Base-by-base conservation (phyloP, 2,329 filamentous ascomycete species). In the Xylariales sp. region DNA sequence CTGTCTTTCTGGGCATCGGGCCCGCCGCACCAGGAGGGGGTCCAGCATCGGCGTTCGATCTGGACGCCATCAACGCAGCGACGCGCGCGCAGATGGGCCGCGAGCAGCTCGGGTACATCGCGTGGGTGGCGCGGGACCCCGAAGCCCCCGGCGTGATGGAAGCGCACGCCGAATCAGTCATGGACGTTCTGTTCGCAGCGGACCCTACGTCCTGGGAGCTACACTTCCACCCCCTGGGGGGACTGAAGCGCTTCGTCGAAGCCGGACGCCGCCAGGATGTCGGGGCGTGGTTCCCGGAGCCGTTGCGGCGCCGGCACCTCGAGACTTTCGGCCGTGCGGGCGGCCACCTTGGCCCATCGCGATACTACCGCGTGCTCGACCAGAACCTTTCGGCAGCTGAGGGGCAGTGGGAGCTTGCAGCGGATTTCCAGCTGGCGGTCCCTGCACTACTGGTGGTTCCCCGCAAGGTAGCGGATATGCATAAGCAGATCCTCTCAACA, bases 1-100 rank as follows among this genome's bases (percentile, higher is more conserved):
- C 65, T 2, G 45, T 55, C 3, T 51, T 66, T 33, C 40, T 67
- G 13, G 66, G 61, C 37, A 49, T 66, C 1, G 47, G 57, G n/a
- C n/a, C n/a, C n/a, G n/a, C n/a, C 3, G 67, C 67, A 47, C 40
- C 41, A 11, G 46, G 51, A n/a, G n/a, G n/a, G n/a, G n/a, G n/a
- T 5, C 64, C 63, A 2, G 38, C 47, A 8, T 25, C 33, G 18
- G 4, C 12, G 3, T 65, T 66, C 32, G 30, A 42, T 28, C 27
- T 42, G 14, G 40, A 42, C 25, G 31, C 27, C 7, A 28, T 38
- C 31, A 36, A 35, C 25, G 27, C 27, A n/a, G 32, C 29, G 24
- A 29, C 36, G 35, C 29, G 17, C n/a, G 13, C 12, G 17, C 30
- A 35, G n/a, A 38, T 27, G 10, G 40, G 36, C 8, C 24, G 27